These are phyloP conservation scores for Adansonia grandidieri DNA, from an alignment of 441 rosid species.

Conservation along the genomic window DNA sequence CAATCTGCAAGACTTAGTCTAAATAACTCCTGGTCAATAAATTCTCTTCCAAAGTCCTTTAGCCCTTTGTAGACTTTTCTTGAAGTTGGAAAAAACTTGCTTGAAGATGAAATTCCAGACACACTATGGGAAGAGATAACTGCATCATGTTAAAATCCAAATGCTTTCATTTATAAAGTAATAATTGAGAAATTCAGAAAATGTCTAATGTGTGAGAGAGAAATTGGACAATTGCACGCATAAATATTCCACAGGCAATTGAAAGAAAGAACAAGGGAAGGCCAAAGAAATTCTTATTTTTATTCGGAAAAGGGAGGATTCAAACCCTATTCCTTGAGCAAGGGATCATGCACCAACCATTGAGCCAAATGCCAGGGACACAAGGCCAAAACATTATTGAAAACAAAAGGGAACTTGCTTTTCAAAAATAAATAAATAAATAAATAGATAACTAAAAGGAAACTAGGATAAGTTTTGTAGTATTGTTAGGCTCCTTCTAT, in stretches of 20 bases:
- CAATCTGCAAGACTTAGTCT: conserved; percentile 48
- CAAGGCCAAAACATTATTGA: conserved; percentile 11
- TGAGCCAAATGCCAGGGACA: background rate
- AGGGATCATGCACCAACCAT: background rate
- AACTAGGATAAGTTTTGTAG: background rate
- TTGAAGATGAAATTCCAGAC: conserved; percentile 51
- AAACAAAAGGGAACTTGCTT: background rate
- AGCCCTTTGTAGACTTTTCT: conserved; percentile 54
- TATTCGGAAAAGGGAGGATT: background rate
- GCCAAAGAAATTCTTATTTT: background rate
- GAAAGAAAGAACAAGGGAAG: background rate
- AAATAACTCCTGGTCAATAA: conserved; percentile 46
- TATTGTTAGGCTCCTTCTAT: background rate
- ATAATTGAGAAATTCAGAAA: background rate
- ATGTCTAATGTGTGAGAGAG: background rate
- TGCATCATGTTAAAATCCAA: conserved; percentile 33
- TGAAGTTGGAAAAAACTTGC: conserved; percentile 46
- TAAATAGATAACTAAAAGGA: no score
- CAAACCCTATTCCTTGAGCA: background rate
- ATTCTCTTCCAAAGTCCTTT: conserved; percentile 50
- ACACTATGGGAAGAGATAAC: conserved; percentile 51
- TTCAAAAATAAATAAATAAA: no score
- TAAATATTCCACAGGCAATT: background rate
- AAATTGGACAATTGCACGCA: background rate
- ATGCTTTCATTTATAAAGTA: background rate